These are phyloP conservation scores for Inga leiocalycina DNA, from an alignment of 306 rosid species.

Conservation along the genomic window DNA sequence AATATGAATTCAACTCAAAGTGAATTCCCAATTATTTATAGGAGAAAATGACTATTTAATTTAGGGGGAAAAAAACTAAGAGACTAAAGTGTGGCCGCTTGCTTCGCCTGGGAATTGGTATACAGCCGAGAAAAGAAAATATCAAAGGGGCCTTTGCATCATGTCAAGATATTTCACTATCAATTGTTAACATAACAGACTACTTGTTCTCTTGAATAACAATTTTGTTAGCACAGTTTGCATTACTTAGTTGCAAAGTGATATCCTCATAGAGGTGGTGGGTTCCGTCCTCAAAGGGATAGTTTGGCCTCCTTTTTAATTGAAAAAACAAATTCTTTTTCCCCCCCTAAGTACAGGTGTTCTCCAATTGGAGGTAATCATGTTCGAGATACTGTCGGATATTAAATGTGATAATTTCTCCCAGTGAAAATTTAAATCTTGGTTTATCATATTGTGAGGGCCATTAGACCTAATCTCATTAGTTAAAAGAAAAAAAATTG, in stretches of 20 bases:
- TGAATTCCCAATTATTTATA: not conserved
- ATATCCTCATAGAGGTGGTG: too few species aligned
- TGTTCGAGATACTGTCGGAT: too few species aligned
- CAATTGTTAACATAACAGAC: not conserved
- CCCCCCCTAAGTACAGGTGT: too few species aligned
- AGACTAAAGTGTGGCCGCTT: not conserved
- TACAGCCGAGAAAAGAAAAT: not conserved
- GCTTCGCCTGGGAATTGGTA: not conserved
- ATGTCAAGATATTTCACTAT: not conserved
- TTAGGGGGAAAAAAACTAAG: not conserved
- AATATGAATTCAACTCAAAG: not conserved
- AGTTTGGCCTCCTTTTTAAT: too few species aligned
- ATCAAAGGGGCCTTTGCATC: not conserved
- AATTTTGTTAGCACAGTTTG: not conserved
- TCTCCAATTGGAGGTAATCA: rapidly evolving
- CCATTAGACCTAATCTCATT: too few species aligned
- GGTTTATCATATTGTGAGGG: rapidly evolving
- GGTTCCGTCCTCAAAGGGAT: too few species aligned
- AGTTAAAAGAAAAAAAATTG: too few species aligned
- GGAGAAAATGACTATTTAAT: not conserved
- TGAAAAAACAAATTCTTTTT: too few species aligned
- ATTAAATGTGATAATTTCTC: rapidly evolving
- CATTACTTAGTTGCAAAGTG: too few species aligned
- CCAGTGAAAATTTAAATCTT: rapidly evolving
- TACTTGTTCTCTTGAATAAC: not conserved